Conservation (phyloP, 2,329 filamentous ascomycete species). For the Leptographium procerum region DNA sequence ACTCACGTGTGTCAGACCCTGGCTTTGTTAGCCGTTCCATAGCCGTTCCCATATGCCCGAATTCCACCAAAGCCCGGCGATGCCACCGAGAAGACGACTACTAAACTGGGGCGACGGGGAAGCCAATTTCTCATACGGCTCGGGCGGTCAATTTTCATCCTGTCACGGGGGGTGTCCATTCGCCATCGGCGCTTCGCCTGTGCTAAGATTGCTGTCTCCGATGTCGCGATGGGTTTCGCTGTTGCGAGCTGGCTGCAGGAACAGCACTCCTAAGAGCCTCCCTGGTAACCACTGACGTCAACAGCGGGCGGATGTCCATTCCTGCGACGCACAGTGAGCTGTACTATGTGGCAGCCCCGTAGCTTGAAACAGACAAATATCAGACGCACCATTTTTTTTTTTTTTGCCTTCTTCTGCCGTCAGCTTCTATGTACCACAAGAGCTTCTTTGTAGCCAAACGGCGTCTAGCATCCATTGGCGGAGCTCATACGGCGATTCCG, state of each 20-base stretch:
- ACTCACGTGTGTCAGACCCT: neutral
- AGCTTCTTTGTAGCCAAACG: neutral
- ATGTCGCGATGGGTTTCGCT: neutral
- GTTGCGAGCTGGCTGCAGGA: neutral
- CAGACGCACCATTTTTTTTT: neutral
- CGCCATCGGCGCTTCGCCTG: neutral
- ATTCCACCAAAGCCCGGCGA: neutral
- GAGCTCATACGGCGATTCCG: neutral
- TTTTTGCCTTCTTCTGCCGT: too few species aligned
- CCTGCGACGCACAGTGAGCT: neutral
- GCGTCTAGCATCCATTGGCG: neutral
- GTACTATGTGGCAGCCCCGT: too few species aligned
- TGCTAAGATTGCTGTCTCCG: neutral
- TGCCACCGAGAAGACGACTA: neutral
- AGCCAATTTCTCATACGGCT: neutral
- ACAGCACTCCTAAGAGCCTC: neutral
- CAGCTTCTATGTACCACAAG: too few species aligned
- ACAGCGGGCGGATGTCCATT: neutral
- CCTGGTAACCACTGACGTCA: neutral
- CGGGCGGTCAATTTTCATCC: neutral
- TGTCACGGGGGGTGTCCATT: neutral
- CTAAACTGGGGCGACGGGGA: neutral
- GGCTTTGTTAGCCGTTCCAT: neutral
- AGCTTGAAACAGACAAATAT: neutral
- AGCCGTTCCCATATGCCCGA: slow-evolving; percentile 4